Percentiles rank a stretch among this genome's conserved stretches.
Evolutionary conservation across 1,139 yeast genomes (phyloP).

Genomic region (Blastobotrys arbuscula): DNA sequence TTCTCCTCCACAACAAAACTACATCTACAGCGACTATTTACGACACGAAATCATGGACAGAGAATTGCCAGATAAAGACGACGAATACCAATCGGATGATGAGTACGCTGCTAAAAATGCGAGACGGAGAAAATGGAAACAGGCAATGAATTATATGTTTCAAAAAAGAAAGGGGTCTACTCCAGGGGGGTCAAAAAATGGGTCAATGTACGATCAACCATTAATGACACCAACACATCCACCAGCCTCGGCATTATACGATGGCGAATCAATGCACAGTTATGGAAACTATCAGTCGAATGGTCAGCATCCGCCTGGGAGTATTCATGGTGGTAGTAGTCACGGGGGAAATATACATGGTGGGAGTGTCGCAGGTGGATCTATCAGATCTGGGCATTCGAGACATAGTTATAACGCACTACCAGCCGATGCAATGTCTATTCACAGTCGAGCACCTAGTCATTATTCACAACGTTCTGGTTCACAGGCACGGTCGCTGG

Average conservation of each 20-base stretch:
- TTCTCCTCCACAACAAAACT: neutral
- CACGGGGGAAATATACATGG: neutral
- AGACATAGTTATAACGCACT: slow-evolving; percentile 3
- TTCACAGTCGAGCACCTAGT: neutral
- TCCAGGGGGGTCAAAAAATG: neutral
- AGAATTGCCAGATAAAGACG: slow-evolving; percentile 12
- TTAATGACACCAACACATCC: slow-evolving; percentile 8
- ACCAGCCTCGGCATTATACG: slow-evolving; percentile 9
- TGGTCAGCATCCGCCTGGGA: neutral
- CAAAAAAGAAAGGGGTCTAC: slow-evolving; percentile 11
- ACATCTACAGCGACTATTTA: neutral
- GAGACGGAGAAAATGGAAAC: slow-evolving; percentile 15
- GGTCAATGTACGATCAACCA: slow-evolving; percentile 7
- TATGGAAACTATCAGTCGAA: neutral
- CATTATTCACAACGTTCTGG: neutral
- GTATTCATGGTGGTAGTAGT: no score
- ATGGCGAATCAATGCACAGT: slow-evolving; percentile 7
- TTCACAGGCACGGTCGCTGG: neutral
- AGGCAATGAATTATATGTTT: slow-evolving; percentile 21
- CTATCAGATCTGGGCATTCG: neutral
- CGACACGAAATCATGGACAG: neutral
- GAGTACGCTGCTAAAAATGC: slow-evolving; percentile 14
- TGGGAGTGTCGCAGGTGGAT: neutral
- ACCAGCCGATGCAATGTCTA: slow-evolving; percentile 9
- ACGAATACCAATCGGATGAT: slow-evolving; percentile 15